Conservation (phyloP, 2,329 filamentous ascomycete genomes). For the Alternaria sp. region DNA sequence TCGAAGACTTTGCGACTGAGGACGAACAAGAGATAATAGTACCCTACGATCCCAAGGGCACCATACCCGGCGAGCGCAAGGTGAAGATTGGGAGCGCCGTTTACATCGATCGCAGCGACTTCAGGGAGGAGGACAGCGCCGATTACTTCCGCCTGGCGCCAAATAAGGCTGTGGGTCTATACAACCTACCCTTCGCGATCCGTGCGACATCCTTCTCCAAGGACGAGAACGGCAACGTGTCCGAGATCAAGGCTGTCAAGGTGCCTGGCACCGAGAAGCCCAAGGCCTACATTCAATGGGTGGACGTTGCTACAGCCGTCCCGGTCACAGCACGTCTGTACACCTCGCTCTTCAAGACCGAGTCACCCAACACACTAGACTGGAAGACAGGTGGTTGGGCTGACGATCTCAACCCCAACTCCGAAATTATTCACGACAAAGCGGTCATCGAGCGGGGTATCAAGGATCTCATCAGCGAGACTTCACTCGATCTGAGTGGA, state of each 20-base stretch:
- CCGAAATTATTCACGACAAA: constrained; percentile 77
- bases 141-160: constrained; percentile 82
- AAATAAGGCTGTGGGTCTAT: constrained; percentile 74
- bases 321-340: constrained; percentile 73
- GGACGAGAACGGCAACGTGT: constrained; percentile 69
- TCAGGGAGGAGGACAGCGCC: constrained; percentile 72
- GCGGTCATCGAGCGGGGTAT: constrained; percentile 86
- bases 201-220: constrained; percentile 72
- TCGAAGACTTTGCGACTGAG: constrained; percentile 75
- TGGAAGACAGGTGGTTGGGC: constrained; percentile 78
- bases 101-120: constrained; percentile 84
- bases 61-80: constrained; percentile 64
- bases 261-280: constrained; percentile 73
- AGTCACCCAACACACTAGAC: constrained; percentile 75
- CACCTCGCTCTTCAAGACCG: constrained; percentile 83
- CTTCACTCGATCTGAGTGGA: constrained; percentile 38
- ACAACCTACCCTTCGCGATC: constrained; percentile 73
- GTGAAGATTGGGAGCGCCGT: constrained; percentile 75
- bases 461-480: constrained; percentile 73
- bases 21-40: constrained; percentile 71
- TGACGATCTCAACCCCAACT: constrained; percentile 82
- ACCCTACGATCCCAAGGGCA: constrained; percentile 78
- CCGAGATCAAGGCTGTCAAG: constrained; percentile 69
- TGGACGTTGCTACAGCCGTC: constrained; percentile 69
- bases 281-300: constrained; percentile 81